phyloP scores from a whole-genome alignment of 768 basidiomycete species.

The Phlegmacium glaucopus region DNA sequence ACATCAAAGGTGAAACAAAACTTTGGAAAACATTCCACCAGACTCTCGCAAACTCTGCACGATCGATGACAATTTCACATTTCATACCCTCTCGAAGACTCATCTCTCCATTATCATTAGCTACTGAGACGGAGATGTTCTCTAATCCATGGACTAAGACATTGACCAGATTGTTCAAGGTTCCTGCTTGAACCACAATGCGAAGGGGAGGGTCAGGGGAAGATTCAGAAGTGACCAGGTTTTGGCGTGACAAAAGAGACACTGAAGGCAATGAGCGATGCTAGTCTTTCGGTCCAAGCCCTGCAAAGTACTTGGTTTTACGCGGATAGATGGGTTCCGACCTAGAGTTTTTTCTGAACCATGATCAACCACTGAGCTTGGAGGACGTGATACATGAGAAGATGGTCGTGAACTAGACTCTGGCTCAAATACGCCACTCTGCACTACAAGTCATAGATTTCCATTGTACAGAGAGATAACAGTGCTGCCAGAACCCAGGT shows the following conservation, averaged over 20 bases:
- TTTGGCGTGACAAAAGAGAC: slow-evolving; percentile 57
- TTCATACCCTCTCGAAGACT: slow-evolving; percentile 72
- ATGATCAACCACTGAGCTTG: slow-evolving; percentile 54
- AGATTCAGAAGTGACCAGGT: slow-evolving; percentile 55
- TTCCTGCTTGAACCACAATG: slow-evolving; percentile 76
- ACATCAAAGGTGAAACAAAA: slow-evolving; percentile 75
- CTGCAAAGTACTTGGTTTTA: slow-evolving; percentile 66
- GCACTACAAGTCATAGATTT: slow-evolving; percentile 69
- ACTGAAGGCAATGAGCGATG: slow-evolving; percentile 71
- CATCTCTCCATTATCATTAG: slow-evolving; percentile 87
- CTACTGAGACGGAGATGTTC: slow-evolving; percentile 73
- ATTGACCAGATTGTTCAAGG: slow-evolving; percentile 69
- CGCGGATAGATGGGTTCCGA: slow-evolving; percentile 73
- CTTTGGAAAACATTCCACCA: slow-evolving; percentile 87
- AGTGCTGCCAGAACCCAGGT: slow-evolving; percentile 56
- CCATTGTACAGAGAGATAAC: slow-evolving; percentile 73
- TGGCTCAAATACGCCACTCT: slow-evolving; percentile 46
- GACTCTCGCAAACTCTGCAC: slow-evolving; percentile 64
- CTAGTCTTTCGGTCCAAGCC: slow-evolving; percentile 77
- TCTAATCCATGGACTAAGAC: slow-evolving; percentile 76
- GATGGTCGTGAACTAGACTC: slow-evolving; percentile 48
- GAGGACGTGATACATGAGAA: slow-evolving; percentile 67
- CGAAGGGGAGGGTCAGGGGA: slow-evolving; percentile 70
- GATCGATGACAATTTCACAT: slow-evolving; percentile 68
- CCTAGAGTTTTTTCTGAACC: slow-evolving; percentile 39